These are phyloP conservation scores for Aspergillus chevalieri DNA, from an alignment of 2,329 filamentous ascomycete genomes.

Conservation along the genomic window DNA sequence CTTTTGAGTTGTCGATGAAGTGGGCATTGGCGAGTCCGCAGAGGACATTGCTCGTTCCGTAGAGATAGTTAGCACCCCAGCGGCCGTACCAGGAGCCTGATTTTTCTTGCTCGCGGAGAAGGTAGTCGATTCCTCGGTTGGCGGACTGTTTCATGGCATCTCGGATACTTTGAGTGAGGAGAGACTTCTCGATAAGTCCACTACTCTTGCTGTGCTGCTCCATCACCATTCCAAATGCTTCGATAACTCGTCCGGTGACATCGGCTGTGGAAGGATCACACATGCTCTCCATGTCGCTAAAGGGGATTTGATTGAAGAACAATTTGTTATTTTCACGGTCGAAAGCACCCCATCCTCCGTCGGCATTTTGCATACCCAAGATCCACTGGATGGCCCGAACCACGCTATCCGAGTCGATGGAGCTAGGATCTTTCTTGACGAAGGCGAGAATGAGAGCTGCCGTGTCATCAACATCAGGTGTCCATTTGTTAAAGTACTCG, in stretches of 20 bases:
- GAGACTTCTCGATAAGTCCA: background rate
- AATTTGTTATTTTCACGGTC: slow-evolving; percentile 28
- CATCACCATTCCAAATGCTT: slow-evolving; percentile 23
- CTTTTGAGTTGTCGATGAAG: background rate
- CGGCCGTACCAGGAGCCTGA: slow-evolving; percentile 27
- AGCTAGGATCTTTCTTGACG: slow-evolving; percentile 16
- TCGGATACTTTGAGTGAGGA: background rate
- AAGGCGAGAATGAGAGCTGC: slow-evolving; percentile 23
- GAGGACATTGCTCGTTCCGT: slow-evolving; percentile 27
- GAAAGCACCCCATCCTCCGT: slow-evolving; percentile 34
- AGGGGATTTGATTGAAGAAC: slow-evolving; percentile 31
- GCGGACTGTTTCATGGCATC: slow-evolving; percentile 5
- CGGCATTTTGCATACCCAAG: slow-evolving; percentile 32
- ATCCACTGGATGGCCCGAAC: slow-evolving; percentile 20
- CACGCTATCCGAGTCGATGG: slow-evolving; percentile 3
- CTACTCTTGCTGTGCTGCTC: background rate
- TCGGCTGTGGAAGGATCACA: slow-evolving; percentile 30
- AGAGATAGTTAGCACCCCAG: slow-evolving; percentile 32
- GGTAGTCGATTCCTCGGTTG: slow-evolving; percentile 17
- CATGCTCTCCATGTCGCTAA: slow-evolving; percentile 31
- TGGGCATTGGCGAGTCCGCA: slow-evolving; percentile 22
- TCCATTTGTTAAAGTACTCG: slow-evolving; percentile 26
- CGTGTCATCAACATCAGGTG: slow-evolving; percentile 32
- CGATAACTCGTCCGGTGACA: slow-evolving; percentile 28
- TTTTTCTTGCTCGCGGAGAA: slow-evolving; percentile 18